Conservation (phyloP, 176 grass and related monocot species). For the Urochloa ruziziensis region DNA sequence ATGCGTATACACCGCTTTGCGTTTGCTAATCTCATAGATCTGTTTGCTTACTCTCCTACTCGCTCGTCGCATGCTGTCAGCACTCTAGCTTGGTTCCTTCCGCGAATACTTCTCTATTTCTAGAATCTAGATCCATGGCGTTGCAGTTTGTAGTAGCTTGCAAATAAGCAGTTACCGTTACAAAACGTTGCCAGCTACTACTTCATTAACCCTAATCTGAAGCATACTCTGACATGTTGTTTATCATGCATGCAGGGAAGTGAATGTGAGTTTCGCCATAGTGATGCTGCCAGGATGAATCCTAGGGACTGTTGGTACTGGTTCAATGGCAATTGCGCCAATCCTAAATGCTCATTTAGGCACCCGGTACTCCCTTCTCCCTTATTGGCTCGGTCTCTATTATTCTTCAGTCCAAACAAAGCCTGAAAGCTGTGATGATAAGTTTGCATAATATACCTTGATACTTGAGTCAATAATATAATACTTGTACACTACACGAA, state of each 20-base stretch:
- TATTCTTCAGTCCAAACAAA: background rate
- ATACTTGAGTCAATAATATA: background rate
- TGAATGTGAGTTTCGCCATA: conserved; percentile 65
- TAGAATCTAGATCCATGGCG: background rate
- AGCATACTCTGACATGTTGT: background rate
- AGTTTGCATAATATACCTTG: too few relatives aligned
- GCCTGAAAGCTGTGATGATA: too few relatives aligned
- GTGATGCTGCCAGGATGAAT: conserved; percentile 64
- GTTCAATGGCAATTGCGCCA: conserved; percentile 62
- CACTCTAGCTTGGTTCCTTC: too few relatives aligned
- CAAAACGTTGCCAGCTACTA: too few relatives aligned
- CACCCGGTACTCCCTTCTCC: conserved; percentile 48
- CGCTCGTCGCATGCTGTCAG: too few relatives aligned
- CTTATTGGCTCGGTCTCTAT: background rate
- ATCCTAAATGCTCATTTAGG: conserved; percentile 67
- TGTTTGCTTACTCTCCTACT: too few relatives aligned
- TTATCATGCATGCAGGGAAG: conserved; percentile 36
- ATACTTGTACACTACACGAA: background rate
- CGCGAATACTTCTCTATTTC: too few relatives aligned
- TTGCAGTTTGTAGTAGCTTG: background rate
- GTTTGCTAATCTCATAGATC: too few relatives aligned
- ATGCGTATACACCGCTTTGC: too few relatives aligned
- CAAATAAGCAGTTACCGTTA: background rate
- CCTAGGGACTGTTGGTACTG: conserved; percentile 77
- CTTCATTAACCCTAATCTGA: background rate